Base-by-base conservation (phyloP, 2,329 filamentous ascomycete species). In the Sporothrix pallida region DNA sequence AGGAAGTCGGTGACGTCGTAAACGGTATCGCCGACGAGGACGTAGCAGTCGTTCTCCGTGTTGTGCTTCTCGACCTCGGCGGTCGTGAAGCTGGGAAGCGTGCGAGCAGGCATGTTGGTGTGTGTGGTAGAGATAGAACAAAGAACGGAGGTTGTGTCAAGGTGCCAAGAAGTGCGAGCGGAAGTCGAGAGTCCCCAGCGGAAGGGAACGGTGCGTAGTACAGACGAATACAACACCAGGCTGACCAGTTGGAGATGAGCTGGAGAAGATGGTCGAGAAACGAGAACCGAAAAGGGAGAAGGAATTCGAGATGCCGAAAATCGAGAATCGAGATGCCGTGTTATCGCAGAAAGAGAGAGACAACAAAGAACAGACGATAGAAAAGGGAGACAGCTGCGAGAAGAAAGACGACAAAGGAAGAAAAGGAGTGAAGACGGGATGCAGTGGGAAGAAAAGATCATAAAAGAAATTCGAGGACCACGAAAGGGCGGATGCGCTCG, bases 1-100 rank as follows among this genome's bases (percentile, higher is more conserved):
- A 98, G 83, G 80, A 99, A 99, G 73, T 93, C 90, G 74, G 96
- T 98, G 76, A 99, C 88, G 85, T 99, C 95, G 87, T 94, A 99
- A 78, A 99, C 95, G 78, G 95, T 97, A 74, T 88, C 88, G 76
- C 94, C 95, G 72, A 98, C 87, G 2, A 93, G 96, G 78, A 99
- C 95, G 86, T 95, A 99, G 86, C 95, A 98, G 68, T 94, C 97
- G 80, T 94, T 89, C 69, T 85, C 84, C 65, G 89, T 91, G 81
- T 93, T 95, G 83, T 97, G 94, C 78, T 90, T 86, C 82, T 91
- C 90, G 80, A 99, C 90, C 81, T 99, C 93, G 77, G 91, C 89
- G 78, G 87, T 87, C 69, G 93, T 91, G 80, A 98, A 91, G 42
- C 92, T 95, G 73, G 95, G 95, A 69, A 98, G 89, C 68, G 90